These are phyloP conservation scores for Halophytophthora batemanensis DNA, from an alignment of 352 stramenopile species.

Conservation along the genomic window DNA sequence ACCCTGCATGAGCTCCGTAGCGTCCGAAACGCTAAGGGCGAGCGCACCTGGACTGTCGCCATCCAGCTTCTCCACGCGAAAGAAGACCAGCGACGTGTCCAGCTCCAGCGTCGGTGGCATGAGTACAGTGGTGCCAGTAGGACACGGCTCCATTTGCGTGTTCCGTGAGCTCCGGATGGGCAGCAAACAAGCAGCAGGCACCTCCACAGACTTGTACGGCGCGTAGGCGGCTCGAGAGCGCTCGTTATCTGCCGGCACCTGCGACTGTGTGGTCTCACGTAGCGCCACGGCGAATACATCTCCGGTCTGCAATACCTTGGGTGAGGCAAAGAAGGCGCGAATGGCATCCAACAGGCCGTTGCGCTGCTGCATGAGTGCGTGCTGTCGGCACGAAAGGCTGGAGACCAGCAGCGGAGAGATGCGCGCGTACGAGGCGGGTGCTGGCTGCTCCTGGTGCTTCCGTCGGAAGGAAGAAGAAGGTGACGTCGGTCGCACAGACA, in stretches of 20 bases:
- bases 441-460: conserved; percentile 52
- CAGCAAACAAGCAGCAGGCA: conserved; percentile 36
- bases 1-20: conserved; percentile 69
- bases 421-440: conserved; percentile 47
- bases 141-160: not conserved
- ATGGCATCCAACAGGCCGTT: conserved; percentile 62
- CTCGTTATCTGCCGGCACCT: conserved; percentile 16
- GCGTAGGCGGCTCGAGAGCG: conserved; percentile 21
- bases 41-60: conserved; percentile 20
- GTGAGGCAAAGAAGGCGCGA: conserved; percentile 48
- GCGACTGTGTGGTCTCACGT: conserved; percentile 35
- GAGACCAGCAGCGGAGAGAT: conserved; percentile 65
- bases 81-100: conserved; percentile 74
- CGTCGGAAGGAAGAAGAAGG: conserved; percentile 32
- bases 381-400: conserved; percentile 53
- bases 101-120: conserved; percentile 50
- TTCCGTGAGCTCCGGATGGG: not conserved
- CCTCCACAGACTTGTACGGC: conserved; percentile 41
- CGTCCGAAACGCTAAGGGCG: conserved; percentile 51
- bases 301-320: conserved; percentile 60
- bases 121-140: conserved; percentile 15
- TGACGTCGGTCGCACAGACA: conserved; percentile 14
- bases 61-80: conserved; percentile 62
- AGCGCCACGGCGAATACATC: conserved; percentile 71
- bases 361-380: conserved; percentile 50